Evolutionary conservation across 441 rosid genomes (phyloP).

Genomic region (Gossypium schwendimanii): DNA sequence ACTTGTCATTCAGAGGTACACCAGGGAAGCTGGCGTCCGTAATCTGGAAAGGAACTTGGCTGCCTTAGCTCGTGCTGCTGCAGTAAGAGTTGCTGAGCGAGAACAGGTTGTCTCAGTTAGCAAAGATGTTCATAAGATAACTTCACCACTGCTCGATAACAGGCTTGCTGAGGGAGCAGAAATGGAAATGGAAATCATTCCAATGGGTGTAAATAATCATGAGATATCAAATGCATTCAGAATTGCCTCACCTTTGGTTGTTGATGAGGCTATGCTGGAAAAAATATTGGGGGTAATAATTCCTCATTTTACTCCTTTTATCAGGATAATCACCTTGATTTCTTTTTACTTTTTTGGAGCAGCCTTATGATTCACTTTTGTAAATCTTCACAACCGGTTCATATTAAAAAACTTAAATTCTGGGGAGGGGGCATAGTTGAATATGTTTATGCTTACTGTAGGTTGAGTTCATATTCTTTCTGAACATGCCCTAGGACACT

Average conservation of each 20-base stretch:
- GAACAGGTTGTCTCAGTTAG: constrained; percentile 69
- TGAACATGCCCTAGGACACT: constrained; percentile 12
- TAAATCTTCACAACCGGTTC: background rate
- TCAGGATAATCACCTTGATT: background rate
- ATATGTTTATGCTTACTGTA: background rate
- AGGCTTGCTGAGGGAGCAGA: constrained; percentile 91
- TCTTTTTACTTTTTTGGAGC: background rate
- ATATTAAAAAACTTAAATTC: background rate
- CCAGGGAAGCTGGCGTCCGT: constrained; percentile 97
- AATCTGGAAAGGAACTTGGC: constrained; percentile 86
- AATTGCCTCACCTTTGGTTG: constrained; percentile 64
- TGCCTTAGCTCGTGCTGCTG: constrained; percentile 98
- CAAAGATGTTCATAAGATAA: constrained; percentile 68
- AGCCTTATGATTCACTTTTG: background rate
- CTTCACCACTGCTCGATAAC: constrained; percentile 74
- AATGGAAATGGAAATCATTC: constrained; percentile 97
- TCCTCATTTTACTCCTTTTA: constrained; percentile 2
- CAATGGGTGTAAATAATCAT: constrained; percentile 73
- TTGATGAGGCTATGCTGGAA: constrained; percentile 86
- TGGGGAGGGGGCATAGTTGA: background rate
- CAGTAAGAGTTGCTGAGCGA: constrained; percentile 86
- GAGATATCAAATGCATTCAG: constrained; percentile 64
- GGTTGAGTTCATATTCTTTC: constrained; percentile 7
- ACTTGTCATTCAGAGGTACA: constrained; percentile 83
- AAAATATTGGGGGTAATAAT: constrained; percentile 78